A percentile compares a stretch with the other conserved stretches of the same genome.
Conservation (phyloP, 306 rosid species). For the Purshia tridentata region DNA sequence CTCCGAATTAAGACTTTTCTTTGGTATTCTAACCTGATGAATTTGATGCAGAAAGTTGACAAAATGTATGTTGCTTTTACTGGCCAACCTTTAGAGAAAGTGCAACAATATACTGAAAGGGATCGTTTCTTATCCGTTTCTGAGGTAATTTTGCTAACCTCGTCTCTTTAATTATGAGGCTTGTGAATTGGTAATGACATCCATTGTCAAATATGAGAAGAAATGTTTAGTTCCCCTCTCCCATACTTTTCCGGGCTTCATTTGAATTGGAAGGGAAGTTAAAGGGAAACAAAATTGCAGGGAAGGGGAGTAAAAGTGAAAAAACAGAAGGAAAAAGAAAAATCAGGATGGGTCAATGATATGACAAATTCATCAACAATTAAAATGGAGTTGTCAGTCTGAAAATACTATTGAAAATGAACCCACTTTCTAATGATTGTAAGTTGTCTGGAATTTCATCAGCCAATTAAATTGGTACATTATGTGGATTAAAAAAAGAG, state of each 20-base stretch:
- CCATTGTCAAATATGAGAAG: neutral
- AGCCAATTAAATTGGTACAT: neutral
- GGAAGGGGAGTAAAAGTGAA: no score
- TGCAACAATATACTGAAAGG: constrained; percentile 89
- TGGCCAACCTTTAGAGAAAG: constrained; percentile 81
- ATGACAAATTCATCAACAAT: neutral
- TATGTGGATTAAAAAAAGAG: no score
- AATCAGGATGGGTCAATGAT: neutral
- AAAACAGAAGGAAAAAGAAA: neutral
- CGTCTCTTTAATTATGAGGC: neutral
- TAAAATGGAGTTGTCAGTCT: neutral
- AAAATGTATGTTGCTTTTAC: constrained; percentile 84
- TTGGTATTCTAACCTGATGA: constrained; percentile 17
- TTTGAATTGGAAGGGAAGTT: neutral
- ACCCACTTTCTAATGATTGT: no score
- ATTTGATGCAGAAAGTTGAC: constrained; percentile 76
- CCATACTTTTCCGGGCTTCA: neutral
- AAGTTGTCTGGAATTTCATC: neutral
- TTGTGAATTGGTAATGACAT: neutral
- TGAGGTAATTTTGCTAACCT: constrained; percentile 51
- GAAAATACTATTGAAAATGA: neutral
- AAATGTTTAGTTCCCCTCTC: neutral
- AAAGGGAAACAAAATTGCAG: neutral
- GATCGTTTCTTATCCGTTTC: constrained; percentile 85
- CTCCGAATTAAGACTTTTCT: constrained; percentile 11